Evolutionary conservation across 1,284 basidiomycete genomes (phyloP).

Genomic region (Erythrobasidium hasegawianum): DNA sequence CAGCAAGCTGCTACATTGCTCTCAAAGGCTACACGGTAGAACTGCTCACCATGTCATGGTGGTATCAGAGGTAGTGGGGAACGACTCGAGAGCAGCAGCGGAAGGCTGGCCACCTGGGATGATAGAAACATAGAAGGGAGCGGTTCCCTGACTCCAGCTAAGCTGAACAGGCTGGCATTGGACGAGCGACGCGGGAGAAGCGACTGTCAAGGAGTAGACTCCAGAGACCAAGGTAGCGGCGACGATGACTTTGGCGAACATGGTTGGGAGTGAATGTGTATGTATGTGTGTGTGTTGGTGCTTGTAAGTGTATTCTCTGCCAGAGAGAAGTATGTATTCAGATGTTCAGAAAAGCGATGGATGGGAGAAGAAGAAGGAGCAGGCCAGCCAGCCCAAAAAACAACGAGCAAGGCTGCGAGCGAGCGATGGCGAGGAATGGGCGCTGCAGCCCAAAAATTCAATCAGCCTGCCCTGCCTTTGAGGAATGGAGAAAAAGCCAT

Average conservation of each 20-base stretch:
- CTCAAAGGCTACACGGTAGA: no score
- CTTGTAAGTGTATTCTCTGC: constrained; percentile 1
- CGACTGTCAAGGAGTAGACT: constrained; percentile 26
- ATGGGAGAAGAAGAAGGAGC: neutral
- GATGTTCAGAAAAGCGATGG: neutral
- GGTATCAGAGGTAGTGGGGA: neutral
- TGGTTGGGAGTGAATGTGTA: constrained; percentile 3
- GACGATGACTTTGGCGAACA: constrained; percentile 10
- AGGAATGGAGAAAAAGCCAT: no score
- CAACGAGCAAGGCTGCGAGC: neutral
- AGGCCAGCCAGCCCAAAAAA: neutral
- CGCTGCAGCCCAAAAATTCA: neutral
- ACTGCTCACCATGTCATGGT: constrained; percentile 18
- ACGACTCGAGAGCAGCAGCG: constrained; percentile 16
- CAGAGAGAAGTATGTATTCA: neutral
- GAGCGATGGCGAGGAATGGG: neutral
- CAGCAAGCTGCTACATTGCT: neutral
- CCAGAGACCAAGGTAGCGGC: constrained; percentile 26
- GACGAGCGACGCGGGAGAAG: constrained; percentile 27
- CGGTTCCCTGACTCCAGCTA: constrained; percentile 31
- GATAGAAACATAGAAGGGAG: constrained; percentile 38
- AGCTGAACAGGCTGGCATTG: constrained; percentile 34
- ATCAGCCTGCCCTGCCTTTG: no score
- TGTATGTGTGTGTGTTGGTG: constrained; percentile 3
- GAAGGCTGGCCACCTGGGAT: constrained; percentile 35